Percentiles rank a stretch among this genome's conserved stretches.
phyloP scores from a whole-genome alignment of 2,329 filamentous ascomycete species.

The Monosporascus sp. region DNA sequence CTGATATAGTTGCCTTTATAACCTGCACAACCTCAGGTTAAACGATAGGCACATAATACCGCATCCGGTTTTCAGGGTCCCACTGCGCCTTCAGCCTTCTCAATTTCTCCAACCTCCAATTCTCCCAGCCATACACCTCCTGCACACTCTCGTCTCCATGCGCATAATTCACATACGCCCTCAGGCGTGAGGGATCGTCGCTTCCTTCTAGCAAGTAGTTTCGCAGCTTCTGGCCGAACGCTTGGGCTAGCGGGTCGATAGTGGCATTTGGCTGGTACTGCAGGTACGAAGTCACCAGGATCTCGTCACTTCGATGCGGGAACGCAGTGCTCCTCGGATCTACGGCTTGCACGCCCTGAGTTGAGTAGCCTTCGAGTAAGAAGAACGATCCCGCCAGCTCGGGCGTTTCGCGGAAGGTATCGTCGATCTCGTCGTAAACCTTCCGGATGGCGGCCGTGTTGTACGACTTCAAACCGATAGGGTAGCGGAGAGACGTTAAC shows the following conservation, averaged over 20 bases:
- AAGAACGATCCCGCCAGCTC: constrained; percentile 15
- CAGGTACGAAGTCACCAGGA: constrained; percentile 12
- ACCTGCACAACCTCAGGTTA: too few species aligned
- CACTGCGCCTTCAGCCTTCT: background rate
- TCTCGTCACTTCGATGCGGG: constrained; percentile 3
- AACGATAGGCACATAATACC: too few species aligned
- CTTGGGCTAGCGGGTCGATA: constrained; percentile 8
- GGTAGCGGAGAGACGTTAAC: constrained; percentile 12
- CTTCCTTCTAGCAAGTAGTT: constrained; percentile 10
- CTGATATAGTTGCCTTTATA: too few species aligned
- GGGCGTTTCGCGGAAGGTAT: constrained; percentile 7
- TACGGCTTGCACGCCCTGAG: constrained; percentile 13
- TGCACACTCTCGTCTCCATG: constrained; percentile 10
- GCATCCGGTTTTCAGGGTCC: too few species aligned
- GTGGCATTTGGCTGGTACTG: constrained; percentile 9
- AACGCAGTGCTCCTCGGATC: constrained; percentile 1
- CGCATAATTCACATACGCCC: constrained; percentile 16
- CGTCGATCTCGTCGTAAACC: constrained; percentile 14
- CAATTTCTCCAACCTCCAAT: constrained; percentile 12
- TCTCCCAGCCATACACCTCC: constrained; percentile 14
- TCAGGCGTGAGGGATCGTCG: constrained; percentile 10
- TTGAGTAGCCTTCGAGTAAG: constrained; percentile 17
- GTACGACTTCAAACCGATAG: constrained; percentile 12
- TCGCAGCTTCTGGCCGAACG: constrained; percentile 10
- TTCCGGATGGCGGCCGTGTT: constrained; percentile 9